Percentiles rank a stretch among this genome's conserved stretches.
Evolutionary conservation across 106 monocot species (phyloP).

Genomic region (Triglochin maritima): DNA sequence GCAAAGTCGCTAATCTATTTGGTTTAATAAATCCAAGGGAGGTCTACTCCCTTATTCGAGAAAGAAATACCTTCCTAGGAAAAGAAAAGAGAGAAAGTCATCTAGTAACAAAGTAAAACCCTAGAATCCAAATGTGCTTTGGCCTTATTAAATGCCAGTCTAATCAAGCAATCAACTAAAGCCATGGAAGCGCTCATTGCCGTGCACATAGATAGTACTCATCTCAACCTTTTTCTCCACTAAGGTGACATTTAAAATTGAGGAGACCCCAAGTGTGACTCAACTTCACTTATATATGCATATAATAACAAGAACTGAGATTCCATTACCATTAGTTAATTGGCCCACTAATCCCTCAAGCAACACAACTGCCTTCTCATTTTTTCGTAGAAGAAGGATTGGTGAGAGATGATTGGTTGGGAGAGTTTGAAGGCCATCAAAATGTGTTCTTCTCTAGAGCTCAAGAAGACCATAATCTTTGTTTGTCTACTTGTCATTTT

Average conservation of each 20-base stretch:
- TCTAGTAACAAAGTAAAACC: not conserved
- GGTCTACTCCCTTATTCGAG: no score
- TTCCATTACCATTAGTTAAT: not conserved
- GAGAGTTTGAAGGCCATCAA: not conserved
- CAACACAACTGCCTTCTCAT: not conserved
- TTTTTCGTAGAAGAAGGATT: not conserved
- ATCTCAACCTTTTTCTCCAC: conserved; percentile 2
- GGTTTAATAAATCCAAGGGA: no score
- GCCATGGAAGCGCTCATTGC: conserved; percentile 13
- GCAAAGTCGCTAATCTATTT: no score
- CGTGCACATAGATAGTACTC: conserved; percentile 18
- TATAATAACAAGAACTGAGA: conserved; percentile 5
- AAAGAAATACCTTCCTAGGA: no score
- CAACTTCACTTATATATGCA: not conserved
- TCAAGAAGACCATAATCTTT: not conserved
- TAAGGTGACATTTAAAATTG: not conserved
- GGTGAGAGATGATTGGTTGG: not conserved
- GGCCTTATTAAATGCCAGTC: not conserved
- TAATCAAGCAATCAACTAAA: conserved; percentile 9
- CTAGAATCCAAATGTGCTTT: not conserved
- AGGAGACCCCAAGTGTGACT: not conserved
- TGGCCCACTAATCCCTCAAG: not conserved
- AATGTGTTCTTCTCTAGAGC: not conserved
- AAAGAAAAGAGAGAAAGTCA: no score
- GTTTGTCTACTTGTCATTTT: not conserved